Base-by-base conservation (phyloP, 1,284 basidiomycete species). In the Cutaneotrichosporon cavernicola region DNA sequence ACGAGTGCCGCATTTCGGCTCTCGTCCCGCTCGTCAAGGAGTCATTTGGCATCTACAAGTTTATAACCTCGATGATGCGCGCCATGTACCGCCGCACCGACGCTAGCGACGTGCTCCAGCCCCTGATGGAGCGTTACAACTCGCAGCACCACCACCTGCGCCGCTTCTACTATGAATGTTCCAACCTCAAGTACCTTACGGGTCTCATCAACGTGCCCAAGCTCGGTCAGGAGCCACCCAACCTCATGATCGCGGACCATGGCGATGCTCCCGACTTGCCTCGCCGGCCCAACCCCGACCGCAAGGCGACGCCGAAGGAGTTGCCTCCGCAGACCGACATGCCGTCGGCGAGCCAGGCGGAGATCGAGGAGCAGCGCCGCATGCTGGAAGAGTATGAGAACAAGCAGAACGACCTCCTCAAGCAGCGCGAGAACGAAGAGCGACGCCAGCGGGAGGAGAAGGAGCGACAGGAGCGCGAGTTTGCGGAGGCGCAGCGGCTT, bases 331-430 rank as follows among this genome's bases (percentile, higher is more conserved):
- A 85, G 21, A 84, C 73, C 31, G 74, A 76, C 21, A 78, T 87
- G 5, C 90, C 91, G 16, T 83, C 86, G 11, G 88, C 91, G 5
- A 89, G 88, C 71, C 85, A 86, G 50, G 87, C 87, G 4, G 90
- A 91, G 73, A 88, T 98, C 65, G 89, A 88, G 63, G 94, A 98
- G 78, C 97, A 99, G 82, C 91, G 91, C 9, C 89, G 91, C 22
- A 88, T 99, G 86, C 86, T 99, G 65, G 95, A 96, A 76, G 88
- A 98, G 78, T 99, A 98, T 76, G 97, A 99, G 80, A 90, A 94
- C 56, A 93, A 98, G 78, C 97, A 99, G 75, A 86, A 88, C 26
- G 88, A 89, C 2, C 82, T 98, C 32, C 85, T 88, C 53, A 85
- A 89, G 31, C 86, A 90, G 67, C 87, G 92, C 59, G 91, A 94